Conservation (phyloP, 2,329 filamentous ascomycete species). For the Pseudogymnoascus sp. region DNA sequence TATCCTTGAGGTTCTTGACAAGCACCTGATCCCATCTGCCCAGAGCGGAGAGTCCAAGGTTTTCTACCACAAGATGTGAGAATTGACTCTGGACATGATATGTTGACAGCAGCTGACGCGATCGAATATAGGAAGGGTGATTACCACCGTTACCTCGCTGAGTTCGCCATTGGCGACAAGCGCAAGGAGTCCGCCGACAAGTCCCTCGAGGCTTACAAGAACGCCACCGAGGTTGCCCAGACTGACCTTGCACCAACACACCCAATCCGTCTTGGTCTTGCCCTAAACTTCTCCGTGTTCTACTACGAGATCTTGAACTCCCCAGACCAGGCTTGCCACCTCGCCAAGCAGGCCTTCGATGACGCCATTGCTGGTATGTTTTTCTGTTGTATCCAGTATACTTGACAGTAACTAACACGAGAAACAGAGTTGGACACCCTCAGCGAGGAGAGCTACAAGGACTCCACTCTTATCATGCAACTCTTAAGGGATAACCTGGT, state of each 20-base stretch:
- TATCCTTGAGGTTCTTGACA: constrained; percentile 89
- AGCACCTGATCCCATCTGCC: constrained; percentile 90
- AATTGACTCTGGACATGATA: constrained; percentile 21
- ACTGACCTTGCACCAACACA: constrained; percentile 95
- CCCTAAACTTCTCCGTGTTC: constrained; percentile 98
- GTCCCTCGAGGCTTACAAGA: constrained; percentile 97
- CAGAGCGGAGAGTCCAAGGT: constrained; percentile 98
- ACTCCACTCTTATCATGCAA: constrained; percentile 99
- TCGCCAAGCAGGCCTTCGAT: constrained; percentile 98
- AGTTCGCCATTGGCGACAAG: constrained; percentile 90
- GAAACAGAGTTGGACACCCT: constrained; percentile 76
- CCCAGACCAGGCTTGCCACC: constrained; percentile 92
- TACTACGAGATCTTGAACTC: constrained; percentile 99
- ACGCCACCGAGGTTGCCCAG: constrained; percentile 95
- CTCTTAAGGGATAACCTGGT: constrained; percentile 89
- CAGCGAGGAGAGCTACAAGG: constrained; percentile 96
- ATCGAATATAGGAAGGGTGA: constrained; percentile 72
- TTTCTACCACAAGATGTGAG: constrained; percentile 99
- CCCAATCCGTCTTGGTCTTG: constrained; percentile 94
- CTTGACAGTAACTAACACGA: constrained; percentile 14
- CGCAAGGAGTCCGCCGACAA: constrained; percentile 81
- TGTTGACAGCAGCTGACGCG: background rate
- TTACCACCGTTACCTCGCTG: constrained; percentile 91
- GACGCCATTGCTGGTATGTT: constrained; percentile 75
- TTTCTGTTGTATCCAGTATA: constrained; percentile 4